Evolutionary conservation across 2,329 filamentous ascomycete genomes (phyloP), one percentile per base, ranked within the genome.

Genomic region (Trichoderma guizhouense): DNA sequence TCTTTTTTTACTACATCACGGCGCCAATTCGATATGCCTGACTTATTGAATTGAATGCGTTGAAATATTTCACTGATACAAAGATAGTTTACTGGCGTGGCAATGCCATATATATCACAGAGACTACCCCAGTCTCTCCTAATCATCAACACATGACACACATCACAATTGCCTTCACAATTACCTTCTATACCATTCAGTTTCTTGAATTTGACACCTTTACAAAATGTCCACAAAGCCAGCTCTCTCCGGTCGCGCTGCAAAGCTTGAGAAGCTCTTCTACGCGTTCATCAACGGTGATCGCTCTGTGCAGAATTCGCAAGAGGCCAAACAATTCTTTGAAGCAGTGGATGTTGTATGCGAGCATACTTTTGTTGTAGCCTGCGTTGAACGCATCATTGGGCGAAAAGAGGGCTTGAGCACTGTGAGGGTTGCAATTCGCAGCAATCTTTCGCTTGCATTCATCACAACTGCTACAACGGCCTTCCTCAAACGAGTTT

Each of bases 301-400:
- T 5, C 39, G 39, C 36, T 12, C 18, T 8, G 51, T 75, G 36
- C 43, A 65, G 14, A 73, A 34, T 14, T 62, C 36, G 8, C 73
- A 72, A 18, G 74, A 75, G 26, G 74, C 73, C 21, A 62, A 69
- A 26, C 74, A 58, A 53, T 75, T 76, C 63, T 69, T 76, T 26
- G 71, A 75, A 39, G 71, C 72, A 47, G 60, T 66, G 14, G 70
- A 75, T 32, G 60, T 61, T 26, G 11, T 71, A 7, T 74, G 61
- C n/a, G 24, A 30, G 28, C 28, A 72, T 11, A 73, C 66, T 12
- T 66, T 67, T 36, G 43, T 72, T 3, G 61, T 70, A 18, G 32
- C 43, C 21, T 74, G 66, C 15, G 55, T 73, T 5, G 73, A 75
- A 69, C 67, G 24, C 7, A 69, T 76, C 6, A 30, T 75, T 12